A percentile compares a stretch with the other conserved stretches of the same genome.
Conservation (phyloP, 768 basidiomycete species). For the Kwoniella europaea region DNA sequence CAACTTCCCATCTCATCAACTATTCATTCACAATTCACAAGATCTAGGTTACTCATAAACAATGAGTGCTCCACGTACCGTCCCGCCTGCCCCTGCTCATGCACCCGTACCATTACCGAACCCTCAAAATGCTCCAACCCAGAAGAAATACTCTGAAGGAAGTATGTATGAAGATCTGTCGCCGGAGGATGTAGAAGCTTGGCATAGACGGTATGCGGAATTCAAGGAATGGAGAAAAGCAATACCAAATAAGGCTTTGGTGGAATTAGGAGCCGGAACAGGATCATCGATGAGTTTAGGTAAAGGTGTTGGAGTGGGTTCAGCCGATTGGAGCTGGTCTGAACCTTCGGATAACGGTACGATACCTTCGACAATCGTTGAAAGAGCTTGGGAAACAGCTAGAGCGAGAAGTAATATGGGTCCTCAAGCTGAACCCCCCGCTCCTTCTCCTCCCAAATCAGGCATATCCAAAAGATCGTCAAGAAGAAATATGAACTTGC, state of each 20-base stretch:
- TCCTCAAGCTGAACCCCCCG: slow-evolving; percentile 16
- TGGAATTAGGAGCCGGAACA: background rate
- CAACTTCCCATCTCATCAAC: background rate
- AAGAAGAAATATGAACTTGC: slow-evolving; percentile 2
- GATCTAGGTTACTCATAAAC: background rate
- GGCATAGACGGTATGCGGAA: slow-evolving; percentile 18
- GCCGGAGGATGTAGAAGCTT: slow-evolving; percentile 18
- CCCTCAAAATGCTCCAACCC: slow-evolving; percentile 10
- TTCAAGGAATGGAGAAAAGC: slow-evolving; percentile 29
- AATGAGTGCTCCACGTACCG: slow-evolving; percentile 4
- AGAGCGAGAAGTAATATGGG: slow-evolving; percentile 5
- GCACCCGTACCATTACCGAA: slow-evolving; percentile 13
- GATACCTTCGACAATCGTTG: slow-evolving; percentile 9
- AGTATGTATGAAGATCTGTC: slow-evolving; percentile 24
- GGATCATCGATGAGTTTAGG: background rate
- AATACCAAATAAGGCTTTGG: slow-evolving; percentile 9
- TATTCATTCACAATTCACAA: background rate
- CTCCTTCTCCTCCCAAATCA: slow-evolving; percentile 6
- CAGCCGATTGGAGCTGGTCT: slow-evolving; percentile 14
- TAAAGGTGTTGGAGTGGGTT: slow-evolving; percentile 9
- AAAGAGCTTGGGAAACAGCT: slow-evolving; percentile 5
- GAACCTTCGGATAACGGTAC: slow-evolving; percentile 19
- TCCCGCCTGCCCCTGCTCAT: slow-evolving; percentile 23
- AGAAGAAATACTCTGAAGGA: slow-evolving; percentile 25
- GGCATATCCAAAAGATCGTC: background rate